Evolutionary conservation across 1,284 basidiomycete species (phyloP), one percentile per base, ranked within the genome.

Genomic region (Ustilago loliicola): DNA sequence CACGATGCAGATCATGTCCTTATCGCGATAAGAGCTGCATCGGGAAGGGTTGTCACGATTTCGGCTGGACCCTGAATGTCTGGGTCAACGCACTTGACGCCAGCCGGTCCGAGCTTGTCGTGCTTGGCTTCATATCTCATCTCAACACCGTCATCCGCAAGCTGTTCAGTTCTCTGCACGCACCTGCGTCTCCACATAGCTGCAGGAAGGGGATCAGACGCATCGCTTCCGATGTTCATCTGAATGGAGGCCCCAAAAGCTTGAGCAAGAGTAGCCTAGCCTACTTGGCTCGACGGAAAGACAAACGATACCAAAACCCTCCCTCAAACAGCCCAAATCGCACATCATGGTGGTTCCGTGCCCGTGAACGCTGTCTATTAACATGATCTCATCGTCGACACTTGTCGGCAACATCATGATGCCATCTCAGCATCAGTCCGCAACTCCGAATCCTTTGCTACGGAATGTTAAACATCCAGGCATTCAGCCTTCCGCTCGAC

Each of bases 381-480:
- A 45, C 21, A 45, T 23, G n/a, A 45, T 45, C 42, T 21, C 42
- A 45, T 23, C 21, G 0, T 45, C 42, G 42, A 23, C 42, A 5
- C n/a, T 45, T 21, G 42, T 45, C 42, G 48, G 48, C 48, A 50
- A 50, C 48, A 15, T 50, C 27, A 62, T 58, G 55, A 42, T 62
- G 60, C 53, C 29, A 27, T 50, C 60, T 5, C 6, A 25, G 15
- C 38, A 47, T 10, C 68, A 47, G 17, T 66, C 68, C 3, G n/a
- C 32, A 1, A 57, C 50, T 8, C 23, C 59, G 8, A 72, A 45
- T 13, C 40, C 55, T 9, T 17, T 66, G 34, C 48, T 47, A 27
- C 58, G 54, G 13, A 57, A 30, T 32, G 40, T 47, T 19, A 70
- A 51, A 19, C 69, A 66, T 32, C 32, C 63, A 47, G 13, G 17